These are phyloP conservation scores for Thelonectria olida DNA, from an alignment of 2,329 filamentous ascomycete species.

Conservation along the genomic window DNA sequence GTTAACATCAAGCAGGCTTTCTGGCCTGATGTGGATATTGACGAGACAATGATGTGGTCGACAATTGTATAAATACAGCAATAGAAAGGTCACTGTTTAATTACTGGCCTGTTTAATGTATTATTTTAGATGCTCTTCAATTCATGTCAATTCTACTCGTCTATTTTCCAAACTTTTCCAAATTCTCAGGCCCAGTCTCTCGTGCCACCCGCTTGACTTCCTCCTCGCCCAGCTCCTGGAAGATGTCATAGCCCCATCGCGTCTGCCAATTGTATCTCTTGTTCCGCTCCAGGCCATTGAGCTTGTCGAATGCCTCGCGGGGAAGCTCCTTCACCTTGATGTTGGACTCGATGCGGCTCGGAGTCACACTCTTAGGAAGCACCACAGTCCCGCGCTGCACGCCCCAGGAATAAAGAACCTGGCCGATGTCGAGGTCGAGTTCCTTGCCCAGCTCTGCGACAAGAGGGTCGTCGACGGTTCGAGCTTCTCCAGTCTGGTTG, in stretches of 20 bases:
- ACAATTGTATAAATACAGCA: conserved; percentile 11
- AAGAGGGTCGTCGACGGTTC: conserved; percentile 59
- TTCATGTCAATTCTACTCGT: background rate
- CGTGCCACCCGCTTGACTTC: conserved; percentile 45
- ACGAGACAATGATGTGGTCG: conserved; percentile 18
- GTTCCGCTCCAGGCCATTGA: too few relatives aligned
- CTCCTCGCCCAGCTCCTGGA: too few relatives aligned
- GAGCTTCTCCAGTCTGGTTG: conserved; percentile 51
- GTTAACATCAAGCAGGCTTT: conserved; percentile 11
- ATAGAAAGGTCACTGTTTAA: too few relatives aligned
- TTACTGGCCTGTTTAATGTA: too few relatives aligned
- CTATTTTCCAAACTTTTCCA: conserved; percentile 43
- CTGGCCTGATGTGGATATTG: conserved; percentile 21
- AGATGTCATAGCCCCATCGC: too few relatives aligned
- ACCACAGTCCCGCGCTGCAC: conserved; percentile 71
- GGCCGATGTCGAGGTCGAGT: conserved; percentile 52
- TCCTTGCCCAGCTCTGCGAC: conserved; percentile 58
- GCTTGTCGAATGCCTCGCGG: too few relatives aligned
- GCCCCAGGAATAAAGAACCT: too few relatives aligned
- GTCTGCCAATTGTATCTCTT: too few relatives aligned
- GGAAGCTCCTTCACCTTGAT: too few relatives aligned
- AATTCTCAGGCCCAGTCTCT: conserved; percentile 47
- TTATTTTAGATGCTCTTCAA: background rate
- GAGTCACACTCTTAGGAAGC: conserved; percentile 74
- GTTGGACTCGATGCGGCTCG: conserved; percentile 72